Base-by-base conservation (phyloP, 331 rosid species). In the Arachis monticola region DNA sequence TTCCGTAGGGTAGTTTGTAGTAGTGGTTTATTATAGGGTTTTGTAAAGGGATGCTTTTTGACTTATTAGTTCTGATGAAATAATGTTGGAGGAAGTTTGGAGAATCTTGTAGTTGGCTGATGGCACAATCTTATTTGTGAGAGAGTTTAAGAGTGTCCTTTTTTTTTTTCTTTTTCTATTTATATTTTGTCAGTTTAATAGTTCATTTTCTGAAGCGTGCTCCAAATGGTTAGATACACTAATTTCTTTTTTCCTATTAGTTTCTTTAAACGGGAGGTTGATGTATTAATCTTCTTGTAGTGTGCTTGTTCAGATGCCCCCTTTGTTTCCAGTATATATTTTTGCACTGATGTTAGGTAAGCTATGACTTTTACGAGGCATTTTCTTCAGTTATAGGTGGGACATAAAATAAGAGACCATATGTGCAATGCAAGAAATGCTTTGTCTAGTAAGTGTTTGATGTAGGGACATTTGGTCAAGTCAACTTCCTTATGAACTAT, bases 71-170 rank as follows among this genome's bases (percentile, higher is more conserved):
- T 46, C 10, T 50, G 72, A 35, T 35, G 38, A 35, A 3, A 7
- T 77, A 60, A 42, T 57, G 41, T 53, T 60, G 32, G 40, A 32
- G 45, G 61, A 67, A 48, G 32, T 69, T 69, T 77, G 56, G 38
- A 46, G 46, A 6, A 56, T 78, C 46, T 78, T 79, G 76, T 64
- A 27, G 48, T 40, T 12, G 60, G 65, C 45, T 42, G 65, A 7
- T 42, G 65, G 11, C 57, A 5, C 32, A 53, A 53, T 75, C 12
- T 42, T 12, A 22, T 53, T 46, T 64, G 14, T 51, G 22, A 53
- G 38, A 41, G 70, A 17, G 70, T 74, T 46, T 2, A n/a, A 62
- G n/a, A 62, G n/a, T 63, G 13, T 64, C 44, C 27, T 63, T 22
- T 74, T 63, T 44, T 44, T 14, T 44, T 56, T 53, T 17, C 12